phyloP scores from a whole-genome alignment of 768 basidiomycete genomes.

The Pleurotus citrinopileatus region DNA sequence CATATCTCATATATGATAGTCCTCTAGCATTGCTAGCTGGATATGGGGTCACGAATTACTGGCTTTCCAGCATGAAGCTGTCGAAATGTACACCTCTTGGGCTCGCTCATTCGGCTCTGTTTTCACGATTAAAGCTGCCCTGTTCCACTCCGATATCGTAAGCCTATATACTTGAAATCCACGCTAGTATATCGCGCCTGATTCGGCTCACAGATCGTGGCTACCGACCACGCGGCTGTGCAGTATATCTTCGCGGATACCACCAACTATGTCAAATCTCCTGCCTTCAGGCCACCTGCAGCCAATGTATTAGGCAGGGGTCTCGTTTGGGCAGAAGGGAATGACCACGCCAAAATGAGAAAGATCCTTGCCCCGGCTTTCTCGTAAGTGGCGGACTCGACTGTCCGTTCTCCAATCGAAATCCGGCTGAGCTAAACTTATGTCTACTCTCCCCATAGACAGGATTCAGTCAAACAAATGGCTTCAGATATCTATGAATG shows the following conservation, averaged over 20 bases:
- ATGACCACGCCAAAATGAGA: conserved; percentile 31
- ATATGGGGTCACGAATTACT: conserved; percentile 36
- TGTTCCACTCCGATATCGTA: conserved; percentile 36
- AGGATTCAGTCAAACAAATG: conserved; percentile 32
- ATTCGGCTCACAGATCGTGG: conserved; percentile 35
- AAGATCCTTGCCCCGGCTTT: conserved; percentile 31
- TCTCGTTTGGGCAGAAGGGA: conserved; percentile 35
- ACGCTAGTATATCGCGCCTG: too few relatives aligned
- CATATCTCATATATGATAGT: conserved; percentile 11
- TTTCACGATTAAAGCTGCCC: conserved; percentile 34
- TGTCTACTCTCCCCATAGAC: conserved; percentile 13
- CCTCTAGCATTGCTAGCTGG: conserved; percentile 21
- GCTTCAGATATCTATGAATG: conserved; percentile 29
- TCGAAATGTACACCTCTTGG: conserved; percentile 31
- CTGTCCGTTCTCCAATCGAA: not conserved
- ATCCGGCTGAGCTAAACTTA: not conserved
- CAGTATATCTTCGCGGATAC: conserved; percentile 35
- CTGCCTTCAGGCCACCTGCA: conserved; percentile 29
- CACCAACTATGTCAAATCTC: conserved; percentile 30
- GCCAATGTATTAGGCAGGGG: conserved; percentile 30
- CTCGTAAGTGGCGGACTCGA: conserved; percentile 24
- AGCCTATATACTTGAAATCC: too few relatives aligned
- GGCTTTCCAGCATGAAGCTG: conserved; percentile 29
- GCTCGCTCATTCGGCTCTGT: conserved; percentile 27
- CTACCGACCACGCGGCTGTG: conserved; percentile 31